Conservation (phyloP, 2,329 filamentous ascomycete genomes). For the Cladophialophora exuberans region DNA sequence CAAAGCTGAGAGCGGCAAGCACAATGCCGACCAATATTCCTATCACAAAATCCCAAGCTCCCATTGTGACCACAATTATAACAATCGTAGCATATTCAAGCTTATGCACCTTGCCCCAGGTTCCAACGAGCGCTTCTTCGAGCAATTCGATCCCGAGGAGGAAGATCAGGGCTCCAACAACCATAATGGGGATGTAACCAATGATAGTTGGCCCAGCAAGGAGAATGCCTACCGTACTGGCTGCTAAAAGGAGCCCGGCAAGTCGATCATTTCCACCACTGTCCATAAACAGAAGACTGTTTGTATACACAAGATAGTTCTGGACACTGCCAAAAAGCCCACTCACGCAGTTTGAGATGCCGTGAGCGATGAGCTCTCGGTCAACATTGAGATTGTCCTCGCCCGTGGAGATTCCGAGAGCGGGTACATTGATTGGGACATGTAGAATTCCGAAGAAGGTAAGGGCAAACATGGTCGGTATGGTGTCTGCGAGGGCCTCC, state of each 20-base stretch:
- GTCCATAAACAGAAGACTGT: slow-evolving; percentile 94
- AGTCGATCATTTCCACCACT: slow-evolving; percentile 86
- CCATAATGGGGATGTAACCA: slow-evolving; percentile 93
- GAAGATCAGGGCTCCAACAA: slow-evolving; percentile 94
- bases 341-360: slow-evolving; percentile 88
- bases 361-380: slow-evolving; percentile 87
- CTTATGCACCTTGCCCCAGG: slow-evolving; percentile 81
- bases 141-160: slow-evolving; percentile 91
- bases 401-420: slow-evolving; percentile 83
- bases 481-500: slow-evolving; percentile 77
- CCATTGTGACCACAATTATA: slow-evolving; percentile 92
- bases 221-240: slow-evolving; percentile 79
- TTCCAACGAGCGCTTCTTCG: slow-evolving; percentile 83
- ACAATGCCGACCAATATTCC: slow-evolving; percentile 92
- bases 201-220: slow-evolving; percentile 84
- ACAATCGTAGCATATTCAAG: slow-evolving; percentile 88
- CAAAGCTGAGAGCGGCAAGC: slow-evolving; percentile 85
- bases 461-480: slow-evolving; percentile 93
- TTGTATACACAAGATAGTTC: slow-evolving; percentile 97
- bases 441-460: slow-evolving; percentile 98
- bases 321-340: slow-evolving; percentile 84
- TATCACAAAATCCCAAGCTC: slow-evolving; percentile 92
- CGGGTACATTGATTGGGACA: slow-evolving; percentile 96
- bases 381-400: slow-evolving; percentile 93
- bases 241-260: slow-evolving; percentile 82